These are phyloP conservation scores for Fusarium armeniacum DNA, from an alignment of 2,329 filamentous ascomycete species.

Conservation along the genomic window DNA sequence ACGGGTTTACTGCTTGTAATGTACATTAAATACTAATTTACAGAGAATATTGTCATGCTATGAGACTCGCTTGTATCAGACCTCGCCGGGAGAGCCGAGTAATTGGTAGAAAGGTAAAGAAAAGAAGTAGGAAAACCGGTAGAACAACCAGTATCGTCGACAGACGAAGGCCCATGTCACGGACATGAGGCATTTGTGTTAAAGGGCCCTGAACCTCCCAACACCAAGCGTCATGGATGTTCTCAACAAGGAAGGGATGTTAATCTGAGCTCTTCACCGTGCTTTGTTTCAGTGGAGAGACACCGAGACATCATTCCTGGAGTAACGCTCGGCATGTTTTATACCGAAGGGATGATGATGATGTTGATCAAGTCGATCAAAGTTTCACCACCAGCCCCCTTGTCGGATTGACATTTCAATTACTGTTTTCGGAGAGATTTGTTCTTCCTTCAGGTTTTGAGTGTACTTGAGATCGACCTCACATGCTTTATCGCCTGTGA, in stretches of 20 bases:
- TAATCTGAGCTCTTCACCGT: slow-evolving; percentile 1
- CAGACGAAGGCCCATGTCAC: slow-evolving; percentile 40
- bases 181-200: slow-evolving; percentile 32
- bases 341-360: slow-evolving; percentile 21
- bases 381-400: slow-evolving; percentile 25
- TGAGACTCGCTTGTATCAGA: slow-evolving; percentile 23
- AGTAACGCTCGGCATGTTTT: slow-evolving; percentile 13
- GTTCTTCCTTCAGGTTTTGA: slow-evolving; percentile 43
- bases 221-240: background rate
- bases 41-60: slow-evolving; percentile 37
- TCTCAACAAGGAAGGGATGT: background rate
- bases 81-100: slow-evolving; percentile 30
- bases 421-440: background rate
- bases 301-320: background rate
- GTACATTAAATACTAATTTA: slow-evolving; percentile 41
- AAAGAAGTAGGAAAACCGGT: slow-evolving; percentile 16
- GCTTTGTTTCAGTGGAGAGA: slow-evolving; percentile 21
- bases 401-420: slow-evolving; percentile 12
- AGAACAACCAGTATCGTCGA: slow-evolving; percentile 39
- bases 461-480: slow-evolving; percentile 52
- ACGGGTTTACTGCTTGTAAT: slow-evolving; percentile 22
- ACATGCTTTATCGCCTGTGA: slow-evolving; percentile 52
- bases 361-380: slow-evolving; percentile 27
- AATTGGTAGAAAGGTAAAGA: slow-evolving; percentile 5
- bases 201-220: background rate